These are phyloP conservation scores for Daldinia eschscholtzii DNA, from an alignment of 2,329 filamentous ascomycete species.

Conservation along the genomic window DNA sequence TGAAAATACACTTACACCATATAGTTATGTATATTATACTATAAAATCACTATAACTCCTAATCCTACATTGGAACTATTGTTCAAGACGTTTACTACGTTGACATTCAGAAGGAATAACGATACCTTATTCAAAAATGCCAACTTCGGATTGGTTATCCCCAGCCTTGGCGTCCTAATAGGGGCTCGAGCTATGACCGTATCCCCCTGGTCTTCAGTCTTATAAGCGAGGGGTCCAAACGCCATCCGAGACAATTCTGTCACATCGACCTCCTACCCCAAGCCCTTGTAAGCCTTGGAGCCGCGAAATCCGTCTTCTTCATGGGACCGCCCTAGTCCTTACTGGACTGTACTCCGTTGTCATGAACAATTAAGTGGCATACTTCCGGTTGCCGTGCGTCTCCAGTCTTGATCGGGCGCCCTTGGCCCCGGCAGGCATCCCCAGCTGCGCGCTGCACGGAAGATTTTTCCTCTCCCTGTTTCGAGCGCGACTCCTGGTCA, in stretches of 20 bases:
- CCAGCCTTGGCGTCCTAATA: constrained; percentile 20
- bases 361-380: constrained; percentile 36
- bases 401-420: constrained; percentile 50
- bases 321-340: constrained; percentile 32
- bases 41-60: background rate
- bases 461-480: constrained; percentile 56
- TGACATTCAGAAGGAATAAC: constrained; percentile 10
- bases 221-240: constrained; percentile 57
- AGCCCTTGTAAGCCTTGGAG: constrained; percentile 41
- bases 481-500: constrained; percentile 57
- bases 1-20: background rate
- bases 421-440: constrained; percentile 49
- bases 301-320: constrained; percentile 35
- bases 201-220: constrained; percentile 38
- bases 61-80: constrained; percentile 6
- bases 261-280: constrained; percentile 55
- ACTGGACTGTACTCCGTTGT: constrained; percentile 27
- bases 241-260: constrained; percentile 64
- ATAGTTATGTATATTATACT: background rate
- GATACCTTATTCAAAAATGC: constrained; percentile 12
- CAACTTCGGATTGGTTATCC: constrained; percentile 20
- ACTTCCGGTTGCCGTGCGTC: constrained; percentile 36
- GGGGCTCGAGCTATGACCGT: constrained; percentile 43
- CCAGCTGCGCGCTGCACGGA: constrained; percentile 51
- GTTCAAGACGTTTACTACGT: constrained; percentile 19